A percentile compares a stretch with the other conserved stretches of the same genome.
These are phyloP conservation scores for Nidula microcarpa DNA, from an alignment of 768 basidiomycete species.

Conservation along the genomic window DNA sequence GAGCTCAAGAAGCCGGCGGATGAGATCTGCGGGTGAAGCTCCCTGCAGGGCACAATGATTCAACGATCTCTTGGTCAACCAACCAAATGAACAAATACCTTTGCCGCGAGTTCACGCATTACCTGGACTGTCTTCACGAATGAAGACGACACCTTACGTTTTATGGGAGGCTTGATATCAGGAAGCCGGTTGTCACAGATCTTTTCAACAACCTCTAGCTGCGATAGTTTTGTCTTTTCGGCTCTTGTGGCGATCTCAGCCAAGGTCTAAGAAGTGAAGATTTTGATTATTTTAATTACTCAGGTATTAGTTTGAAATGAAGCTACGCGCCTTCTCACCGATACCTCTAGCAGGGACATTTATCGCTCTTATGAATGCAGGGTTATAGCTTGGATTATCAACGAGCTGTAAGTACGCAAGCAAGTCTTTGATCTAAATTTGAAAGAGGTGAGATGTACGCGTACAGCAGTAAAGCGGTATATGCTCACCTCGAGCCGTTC, in stretches of 20 bases:
- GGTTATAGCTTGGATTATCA: constrained; percentile 65
- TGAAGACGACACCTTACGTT: constrained; percentile 48
- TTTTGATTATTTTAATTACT: background rate
- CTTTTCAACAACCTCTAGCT: constrained; percentile 56
- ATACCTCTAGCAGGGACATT: constrained; percentile 72
- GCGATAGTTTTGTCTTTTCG: constrained; percentile 44
- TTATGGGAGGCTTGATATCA: constrained; percentile 65
- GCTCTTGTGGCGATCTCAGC: constrained; percentile 54
- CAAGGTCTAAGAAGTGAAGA: constrained; percentile 43
- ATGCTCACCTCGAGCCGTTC: constrained; percentile 67
- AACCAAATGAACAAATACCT: constrained; percentile 32
- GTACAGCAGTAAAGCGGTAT: background rate
- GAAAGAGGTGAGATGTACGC: background rate
- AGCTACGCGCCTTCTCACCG: constrained; percentile 64
- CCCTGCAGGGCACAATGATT: constrained; percentile 34
- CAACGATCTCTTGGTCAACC: too few relatives aligned
- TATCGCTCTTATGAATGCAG: constrained; percentile 69
- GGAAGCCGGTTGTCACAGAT: constrained; percentile 59
- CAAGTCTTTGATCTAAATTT: constrained; percentile 68
- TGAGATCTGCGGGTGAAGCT: constrained; percentile 56
- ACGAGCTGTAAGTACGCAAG: constrained; percentile 80
- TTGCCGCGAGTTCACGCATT: constrained; percentile 48
- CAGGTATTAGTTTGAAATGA: background rate
- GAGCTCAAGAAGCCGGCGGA: constrained; percentile 51
- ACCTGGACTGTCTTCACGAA: constrained; percentile 58